phyloP scores from a whole-genome alignment of 1,139 yeast genomes.

The Saccharomyces hybrid region DNA sequence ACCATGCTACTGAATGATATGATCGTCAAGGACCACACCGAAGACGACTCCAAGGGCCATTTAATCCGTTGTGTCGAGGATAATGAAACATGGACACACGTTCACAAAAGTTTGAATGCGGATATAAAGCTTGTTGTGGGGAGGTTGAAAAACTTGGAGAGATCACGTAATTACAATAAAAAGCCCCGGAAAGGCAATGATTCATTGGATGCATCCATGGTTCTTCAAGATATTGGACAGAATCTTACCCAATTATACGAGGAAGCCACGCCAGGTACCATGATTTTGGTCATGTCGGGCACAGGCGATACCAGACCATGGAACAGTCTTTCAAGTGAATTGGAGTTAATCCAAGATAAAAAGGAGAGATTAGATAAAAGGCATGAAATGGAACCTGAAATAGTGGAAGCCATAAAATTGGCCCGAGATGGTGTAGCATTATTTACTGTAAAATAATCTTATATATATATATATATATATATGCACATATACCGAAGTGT shows the following conservation, averaged over 20 bases:
- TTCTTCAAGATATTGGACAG: conserved; percentile 34
- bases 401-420: conserved; percentile 39
- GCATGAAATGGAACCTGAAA: conserved; percentile 38
- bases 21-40: conserved; percentile 14
- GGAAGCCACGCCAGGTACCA: conserved; percentile 49
- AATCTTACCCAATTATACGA: conserved; percentile 46
- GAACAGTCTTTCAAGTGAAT: conserved; percentile 36
- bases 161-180: conserved; percentile 2
- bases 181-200: conserved; percentile 1
- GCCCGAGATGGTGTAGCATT: conserved; percentile 53
- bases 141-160: conserved; percentile 53
- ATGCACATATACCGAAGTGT: no score
- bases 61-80: conserved; percentile 47
- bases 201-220: conserved; percentile 10
- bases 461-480: not conserved
- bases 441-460: conserved; percentile 9
- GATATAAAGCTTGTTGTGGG: conserved; percentile 44
- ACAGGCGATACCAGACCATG: conserved; percentile 50
- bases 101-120: conserved; percentile 34
- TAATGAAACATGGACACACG: conserved; percentile 45
- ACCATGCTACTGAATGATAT: conserved; percentile 37
- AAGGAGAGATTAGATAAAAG: conserved; percentile 36
- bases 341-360: conserved; percentile 36
- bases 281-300: conserved; percentile 56
- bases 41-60: conserved; percentile 22